Conservation (phyloP, 345 rosid species). For the Hevea brasiliensis region DNA sequence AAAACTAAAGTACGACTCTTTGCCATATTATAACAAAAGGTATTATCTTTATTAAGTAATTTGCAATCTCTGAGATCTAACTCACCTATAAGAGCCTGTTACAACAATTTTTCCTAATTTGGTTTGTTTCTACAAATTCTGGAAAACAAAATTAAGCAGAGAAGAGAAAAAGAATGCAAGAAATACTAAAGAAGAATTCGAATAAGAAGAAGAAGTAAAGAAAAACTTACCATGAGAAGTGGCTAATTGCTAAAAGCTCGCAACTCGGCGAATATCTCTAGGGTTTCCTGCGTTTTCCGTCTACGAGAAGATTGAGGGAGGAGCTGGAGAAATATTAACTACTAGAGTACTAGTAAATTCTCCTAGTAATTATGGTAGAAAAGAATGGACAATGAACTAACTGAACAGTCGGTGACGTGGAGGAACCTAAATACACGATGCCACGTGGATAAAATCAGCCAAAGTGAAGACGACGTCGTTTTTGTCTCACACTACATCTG, state of each 20-base stretch:
- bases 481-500: too few species aligned
- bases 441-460: background rate
- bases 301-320: background rate
- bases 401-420: constrained; percentile 5
- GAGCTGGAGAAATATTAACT: too few species aligned
- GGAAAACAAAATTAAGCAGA: background rate
- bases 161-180: background rate
- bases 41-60: background rate
- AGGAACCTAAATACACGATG: background rate
- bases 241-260: background rate
- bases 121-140: too few species aligned
- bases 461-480: background rate
- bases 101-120: too few species aligned
- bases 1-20: too few species aligned
- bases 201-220: background rate
- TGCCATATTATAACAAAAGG: background rate
- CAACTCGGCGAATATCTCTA: background rate
- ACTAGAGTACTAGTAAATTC: too few species aligned
- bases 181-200: background rate
- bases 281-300: background rate
- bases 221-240: background rate
- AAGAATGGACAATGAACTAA: background rate
- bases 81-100: too few species aligned
- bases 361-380: too few species aligned
- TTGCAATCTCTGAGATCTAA: background rate